phyloP scores from a whole-genome alignment of 2,329 filamentous ascomycete species.

The Alternaria angustiovoidea region DNA sequence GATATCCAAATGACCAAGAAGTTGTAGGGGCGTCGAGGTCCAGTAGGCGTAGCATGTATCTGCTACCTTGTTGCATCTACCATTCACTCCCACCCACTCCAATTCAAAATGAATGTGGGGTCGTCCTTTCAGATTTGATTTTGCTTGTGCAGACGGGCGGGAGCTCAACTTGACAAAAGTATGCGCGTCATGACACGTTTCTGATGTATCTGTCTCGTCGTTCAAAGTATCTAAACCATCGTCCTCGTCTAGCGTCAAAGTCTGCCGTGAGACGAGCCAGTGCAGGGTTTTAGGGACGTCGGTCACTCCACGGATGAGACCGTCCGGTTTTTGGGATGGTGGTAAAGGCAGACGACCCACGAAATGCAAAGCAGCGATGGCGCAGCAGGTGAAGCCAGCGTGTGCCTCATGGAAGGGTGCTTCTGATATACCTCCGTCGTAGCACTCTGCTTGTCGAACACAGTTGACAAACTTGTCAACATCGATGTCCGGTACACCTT shows the following conservation, averaged over 20 bases:
- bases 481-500: conserved; percentile 75
- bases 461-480: conserved; percentile 73
- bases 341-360: conserved; percentile 66
- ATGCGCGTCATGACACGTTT: conserved; percentile 52
- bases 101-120: conserved; percentile 69
- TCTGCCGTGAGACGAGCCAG: conserved; percentile 60
- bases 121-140: conserved; percentile 52
- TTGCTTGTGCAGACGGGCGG: conserved; percentile 37
- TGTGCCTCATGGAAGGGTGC: conserved; percentile 83
- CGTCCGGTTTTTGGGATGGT: conserved; percentile 33
- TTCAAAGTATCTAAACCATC: conserved; percentile 49
- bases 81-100: conserved; percentile 80
- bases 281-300: conserved; percentile 52
- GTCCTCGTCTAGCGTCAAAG: conserved; percentile 54
- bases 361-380: conserved; percentile 77
- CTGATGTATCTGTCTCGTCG: conserved; percentile 51
- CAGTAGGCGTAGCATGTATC: conserved; percentile 98
- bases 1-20: conserved; percentile 58
- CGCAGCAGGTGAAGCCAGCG: conserved; percentile 91
- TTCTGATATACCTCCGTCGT: conserved; percentile 86
- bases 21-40: conserved; percentile 70
- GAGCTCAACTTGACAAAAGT: conserved; percentile 47
- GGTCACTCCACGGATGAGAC: conserved; percentile 44
- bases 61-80: conserved; percentile 86
- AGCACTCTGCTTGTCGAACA: conserved; percentile 74